Percentiles rank a stretch among this genome's conserved stretches.
Evolutionary conservation across 345 rosid genomes (phyloP).

Genomic region (Viola odorata): DNA sequence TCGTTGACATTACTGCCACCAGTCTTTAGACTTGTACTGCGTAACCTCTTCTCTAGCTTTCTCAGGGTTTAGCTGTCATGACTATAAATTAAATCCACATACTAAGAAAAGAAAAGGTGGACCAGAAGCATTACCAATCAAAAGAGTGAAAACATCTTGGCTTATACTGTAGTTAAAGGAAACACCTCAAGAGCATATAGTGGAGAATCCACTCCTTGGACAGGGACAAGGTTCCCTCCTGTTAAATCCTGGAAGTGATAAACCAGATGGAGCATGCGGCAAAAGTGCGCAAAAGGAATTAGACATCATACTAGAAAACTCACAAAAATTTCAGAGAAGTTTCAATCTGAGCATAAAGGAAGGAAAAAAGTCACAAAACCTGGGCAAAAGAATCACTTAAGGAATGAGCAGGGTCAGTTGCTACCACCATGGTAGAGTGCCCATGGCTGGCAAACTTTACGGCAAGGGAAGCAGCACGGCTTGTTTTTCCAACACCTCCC

Average conservation of each 20-base stretch:
- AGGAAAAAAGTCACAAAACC: conserved; percentile 26
- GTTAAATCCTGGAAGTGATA: conserved; percentile 61
- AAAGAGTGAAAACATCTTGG: too few species aligned
- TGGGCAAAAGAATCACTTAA: conserved; percentile 95
- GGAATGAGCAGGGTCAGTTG: conserved; percentile 98
- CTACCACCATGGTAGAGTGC: conserved; percentile 92
- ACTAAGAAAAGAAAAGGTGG: too few species aligned
- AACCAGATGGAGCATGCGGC: background rate
- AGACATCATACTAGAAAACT: background rate
- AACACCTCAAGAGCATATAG: conserved; percentile 87
- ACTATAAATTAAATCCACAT: conserved; percentile 11
- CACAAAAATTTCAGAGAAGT: background rate
- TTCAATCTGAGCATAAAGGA: background rate
- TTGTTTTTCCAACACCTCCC: conserved; percentile 98
- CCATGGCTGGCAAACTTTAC: conserved; percentile 92
- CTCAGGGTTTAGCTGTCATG: conserved; percentile 81
- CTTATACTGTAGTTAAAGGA: background rate
- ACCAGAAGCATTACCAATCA: too few species aligned
- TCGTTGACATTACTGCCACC: conserved; percentile 87
- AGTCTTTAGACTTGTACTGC: conserved; percentile 48
- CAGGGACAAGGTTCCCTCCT: conserved; percentile 80
- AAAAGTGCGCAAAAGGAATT: background rate
- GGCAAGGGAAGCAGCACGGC: conserved; percentile 97
- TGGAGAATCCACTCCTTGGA: conserved; percentile 85
- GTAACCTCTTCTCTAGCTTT: conserved; percentile 94